phyloP scores from a whole-genome alignment of 2,329 filamentous ascomycete genomes.

The Cercospora sp. region DNA sequence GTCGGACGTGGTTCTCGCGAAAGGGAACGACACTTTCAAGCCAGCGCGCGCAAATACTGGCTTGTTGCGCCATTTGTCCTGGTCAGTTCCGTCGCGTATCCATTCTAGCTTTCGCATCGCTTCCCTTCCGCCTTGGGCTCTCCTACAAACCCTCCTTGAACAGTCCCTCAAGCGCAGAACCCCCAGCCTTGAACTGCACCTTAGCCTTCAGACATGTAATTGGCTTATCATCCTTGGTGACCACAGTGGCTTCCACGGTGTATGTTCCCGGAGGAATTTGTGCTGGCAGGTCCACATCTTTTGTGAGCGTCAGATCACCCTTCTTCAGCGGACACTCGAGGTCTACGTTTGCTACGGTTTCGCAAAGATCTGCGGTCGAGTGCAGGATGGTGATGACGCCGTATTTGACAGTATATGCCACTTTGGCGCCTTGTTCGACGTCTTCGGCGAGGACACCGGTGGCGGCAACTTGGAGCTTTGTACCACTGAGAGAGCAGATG shows the following conservation, averaged over 20 bases:
- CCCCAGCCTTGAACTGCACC: conserved; percentile 59
- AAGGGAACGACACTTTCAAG: background rate
- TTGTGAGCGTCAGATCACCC: conserved; percentile 69
- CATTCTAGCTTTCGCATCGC: background rate
- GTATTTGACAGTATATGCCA: conserved; percentile 86
- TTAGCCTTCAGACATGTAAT: conserved; percentile 85
- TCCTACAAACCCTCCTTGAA: conserved; percentile 32
- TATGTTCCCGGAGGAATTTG: conserved; percentile 92
- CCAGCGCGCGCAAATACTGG: background rate
- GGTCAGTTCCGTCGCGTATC: background rate
- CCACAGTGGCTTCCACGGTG: conserved; percentile 83
- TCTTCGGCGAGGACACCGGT: conserved; percentile 70
- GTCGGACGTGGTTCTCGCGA: background rate
- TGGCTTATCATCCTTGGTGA: conserved; percentile 67
- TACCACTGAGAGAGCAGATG: conserved; percentile 61
- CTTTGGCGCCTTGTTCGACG: conserved; percentile 76
- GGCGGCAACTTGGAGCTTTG: conserved; percentile 75
- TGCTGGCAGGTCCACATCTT: conserved; percentile 79
- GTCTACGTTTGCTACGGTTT: conserved; percentile 84
- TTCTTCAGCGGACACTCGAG: conserved; percentile 84
- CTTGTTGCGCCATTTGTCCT: background rate
- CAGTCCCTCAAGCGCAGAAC: conserved; percentile 28
- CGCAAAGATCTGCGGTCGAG: conserved; percentile 79
- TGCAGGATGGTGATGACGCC: conserved; percentile 87
- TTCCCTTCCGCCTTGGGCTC: background rate